These are phyloP conservation scores for Pseudomassariella vexata DNA, from an alignment of 2,329 filamentous ascomycete species.

Conservation along the genomic window DNA sequence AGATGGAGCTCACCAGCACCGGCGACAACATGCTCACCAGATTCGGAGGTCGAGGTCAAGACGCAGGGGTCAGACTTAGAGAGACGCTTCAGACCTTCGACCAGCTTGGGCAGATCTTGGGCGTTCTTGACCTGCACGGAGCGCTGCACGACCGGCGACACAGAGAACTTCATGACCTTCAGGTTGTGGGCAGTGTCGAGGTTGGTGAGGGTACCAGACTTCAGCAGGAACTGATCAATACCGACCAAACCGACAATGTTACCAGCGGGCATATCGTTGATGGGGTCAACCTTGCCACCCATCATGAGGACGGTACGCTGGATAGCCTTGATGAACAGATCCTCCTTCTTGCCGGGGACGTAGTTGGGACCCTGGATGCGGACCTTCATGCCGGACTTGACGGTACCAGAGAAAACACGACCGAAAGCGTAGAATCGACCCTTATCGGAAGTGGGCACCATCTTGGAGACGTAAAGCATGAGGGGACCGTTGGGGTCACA, in stretches of 20 bases:
- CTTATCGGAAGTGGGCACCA: constrained; percentile 99
- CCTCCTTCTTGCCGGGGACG: constrained; percentile 95
- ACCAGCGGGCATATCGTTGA: constrained; percentile 97
- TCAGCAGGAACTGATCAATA: constrained; percentile 99
- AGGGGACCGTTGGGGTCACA: constrained; percentile 97
- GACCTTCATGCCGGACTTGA: constrained; percentile 97
- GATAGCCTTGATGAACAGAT: constrained; percentile 98
- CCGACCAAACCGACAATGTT: constrained; percentile 99
- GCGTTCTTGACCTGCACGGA: constrained; percentile 99
- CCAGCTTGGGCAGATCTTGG: constrained; percentile 98
- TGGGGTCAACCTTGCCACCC: constrained; percentile 98
- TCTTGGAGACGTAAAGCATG: constrained; percentile 99
- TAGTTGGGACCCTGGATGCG: constrained; percentile 99
- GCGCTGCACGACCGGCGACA: constrained; percentile 96
- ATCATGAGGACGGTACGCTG: constrained; percentile 99
- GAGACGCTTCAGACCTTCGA: constrained; percentile 99
- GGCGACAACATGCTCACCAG: constrained; percentile 97
- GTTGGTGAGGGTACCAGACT: constrained; percentile 99
- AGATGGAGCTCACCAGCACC: constrained; percentile 99
- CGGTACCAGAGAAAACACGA: constrained; percentile 99
- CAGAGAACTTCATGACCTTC: constrained; percentile 99
- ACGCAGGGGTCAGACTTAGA: constrained; percentile 99
- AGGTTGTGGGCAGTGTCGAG: constrained; percentile 98
- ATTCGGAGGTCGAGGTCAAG: constrained; percentile 79
- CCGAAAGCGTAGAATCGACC: constrained; percentile 99